Percentiles rank a stretch among this genome's conserved stretches.
phyloP scores from a whole-genome alignment of 768 basidiomycete genomes.

The Boletus subparvulus region DNA sequence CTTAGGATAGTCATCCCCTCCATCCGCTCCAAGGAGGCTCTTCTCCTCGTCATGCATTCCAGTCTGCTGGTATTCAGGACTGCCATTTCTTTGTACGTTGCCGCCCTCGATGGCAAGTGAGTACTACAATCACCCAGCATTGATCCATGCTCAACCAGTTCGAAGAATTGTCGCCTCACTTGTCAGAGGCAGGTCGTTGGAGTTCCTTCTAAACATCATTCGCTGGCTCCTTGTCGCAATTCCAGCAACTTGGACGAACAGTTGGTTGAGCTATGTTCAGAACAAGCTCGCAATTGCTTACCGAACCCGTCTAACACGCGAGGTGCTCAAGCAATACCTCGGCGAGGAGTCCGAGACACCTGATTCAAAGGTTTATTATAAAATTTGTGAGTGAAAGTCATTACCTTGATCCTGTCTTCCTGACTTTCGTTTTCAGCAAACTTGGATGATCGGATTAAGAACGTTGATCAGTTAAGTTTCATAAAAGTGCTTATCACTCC shows the following conservation, averaged over 20 bases:
- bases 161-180: conserved; percentile 90
- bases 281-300: conserved; percentile 90
- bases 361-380: conserved; percentile 89
- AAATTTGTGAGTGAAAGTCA: conserved; percentile 60
- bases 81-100: conserved; percentile 91
- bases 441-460: conserved; percentile 93
- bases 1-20: conserved; percentile 88
- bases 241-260: conserved; percentile 91
- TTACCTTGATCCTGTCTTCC: background rate
- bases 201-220: conserved; percentile 82
- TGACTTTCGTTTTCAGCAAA: conserved; percentile 57
- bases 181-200: conserved; percentile 76
- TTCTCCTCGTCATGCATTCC: conserved; percentile 85
- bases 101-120: conserved; percentile 87
- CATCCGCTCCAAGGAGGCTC: conserved; percentile 80
- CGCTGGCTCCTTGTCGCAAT: conserved; percentile 91
- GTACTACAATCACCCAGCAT: conserved; percentile 24
- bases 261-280: conserved; percentile 91
- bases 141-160: background rate
- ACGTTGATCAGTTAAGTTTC: conserved; percentile 78
- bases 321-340: conserved; percentile 83
- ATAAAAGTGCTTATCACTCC: background rate
- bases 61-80: conserved; percentile 87
- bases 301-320: conserved; percentile 79
- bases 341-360: conserved; percentile 63